These are phyloP conservation scores for Scytalidium sp. DNA, from an alignment of 2,329 filamentous ascomycete genomes.

Conservation along the genomic window DNA sequence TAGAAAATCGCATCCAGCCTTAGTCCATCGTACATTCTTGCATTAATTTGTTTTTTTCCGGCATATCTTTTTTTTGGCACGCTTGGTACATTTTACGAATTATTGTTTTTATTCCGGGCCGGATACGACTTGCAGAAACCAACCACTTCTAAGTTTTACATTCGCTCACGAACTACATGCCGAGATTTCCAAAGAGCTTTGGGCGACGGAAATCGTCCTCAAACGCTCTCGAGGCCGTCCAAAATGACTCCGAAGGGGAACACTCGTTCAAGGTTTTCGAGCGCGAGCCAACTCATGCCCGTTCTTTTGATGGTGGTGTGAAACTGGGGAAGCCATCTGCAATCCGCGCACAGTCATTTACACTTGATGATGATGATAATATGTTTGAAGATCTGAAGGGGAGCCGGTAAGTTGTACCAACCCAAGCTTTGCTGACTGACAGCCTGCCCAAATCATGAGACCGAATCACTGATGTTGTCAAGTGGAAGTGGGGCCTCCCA, in stretches of 20 bases:
- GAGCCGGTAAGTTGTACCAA: constrained; percentile 27
- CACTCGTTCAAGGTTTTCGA: constrained; percentile 32
- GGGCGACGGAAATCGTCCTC: constrained; percentile 30
- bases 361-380: constrained; percentile 26
- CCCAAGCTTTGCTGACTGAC: background rate
- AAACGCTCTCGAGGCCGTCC: constrained; percentile 24
- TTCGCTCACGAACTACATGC: constrained; percentile 24
- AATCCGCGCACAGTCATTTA: constrained; percentile 18
- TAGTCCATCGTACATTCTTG: background rate
- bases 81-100: background rate
- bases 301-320: constrained; percentile 28
- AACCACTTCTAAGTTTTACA: background rate
- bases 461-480: constrained; percentile 15
- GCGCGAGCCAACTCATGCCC: constrained; percentile 18
- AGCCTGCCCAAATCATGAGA: background rate
- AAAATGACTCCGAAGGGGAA: constrained; percentile 13
- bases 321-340: constrained; percentile 20
- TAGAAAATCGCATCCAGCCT: background rate
- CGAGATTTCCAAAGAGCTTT: constrained; percentile 30
- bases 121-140: background rate
- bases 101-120: background rate
- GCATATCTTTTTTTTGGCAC: no score
- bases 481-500: constrained; percentile 33
- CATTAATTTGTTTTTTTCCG: background rate
- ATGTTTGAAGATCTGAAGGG: constrained; percentile 27